Conservation (phyloP, 495 filamentous ascomycete genomes). For the Hypomontagnella submonticulosa region DNA sequence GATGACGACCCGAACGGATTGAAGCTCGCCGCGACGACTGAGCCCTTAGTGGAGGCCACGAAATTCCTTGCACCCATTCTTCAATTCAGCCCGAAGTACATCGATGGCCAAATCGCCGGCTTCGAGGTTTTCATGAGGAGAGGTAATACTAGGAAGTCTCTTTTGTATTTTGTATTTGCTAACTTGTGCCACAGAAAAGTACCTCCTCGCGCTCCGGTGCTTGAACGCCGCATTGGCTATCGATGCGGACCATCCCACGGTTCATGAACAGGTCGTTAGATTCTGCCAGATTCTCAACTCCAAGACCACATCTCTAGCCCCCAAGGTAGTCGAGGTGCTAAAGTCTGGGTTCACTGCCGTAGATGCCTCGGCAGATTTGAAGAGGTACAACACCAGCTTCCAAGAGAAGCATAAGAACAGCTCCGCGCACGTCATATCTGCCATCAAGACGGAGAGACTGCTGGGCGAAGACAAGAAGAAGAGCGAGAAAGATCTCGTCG, state of each 20-base stretch:
- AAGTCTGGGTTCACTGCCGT: conserved; percentile 72
- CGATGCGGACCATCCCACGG: conserved; percentile 75
- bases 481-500: conserved; percentile 69
- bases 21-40: conserved; percentile 78
- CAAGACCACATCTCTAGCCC: conserved; percentile 63
- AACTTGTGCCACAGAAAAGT: conserved; percentile 70
- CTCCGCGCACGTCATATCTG: conserved; percentile 70
- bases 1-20: conserved; percentile 87
- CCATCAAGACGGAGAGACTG: conserved; percentile 67
- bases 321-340: conserved; percentile 72
- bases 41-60: conserved; percentile 85
- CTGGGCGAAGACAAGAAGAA: conserved; percentile 67
- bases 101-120: conserved; percentile 83
- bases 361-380: conserved; percentile 65
- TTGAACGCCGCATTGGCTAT: conserved; percentile 77
- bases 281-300: conserved; percentile 73
- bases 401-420: conserved; percentile 70
- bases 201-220: conserved; percentile 85
- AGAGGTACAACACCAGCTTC: conserved; percentile 75
- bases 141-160: conserved; percentile 56
- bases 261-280: conserved; percentile 78
- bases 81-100: conserved; percentile 81
- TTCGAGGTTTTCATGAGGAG: conserved; percentile 87
- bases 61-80: conserved; percentile 86
- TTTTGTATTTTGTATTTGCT: conserved; percentile 40